These are phyloP conservation scores for Fusarium piperis DNA, from an alignment of 2,329 filamentous ascomycete genomes.

Conservation along the genomic window DNA sequence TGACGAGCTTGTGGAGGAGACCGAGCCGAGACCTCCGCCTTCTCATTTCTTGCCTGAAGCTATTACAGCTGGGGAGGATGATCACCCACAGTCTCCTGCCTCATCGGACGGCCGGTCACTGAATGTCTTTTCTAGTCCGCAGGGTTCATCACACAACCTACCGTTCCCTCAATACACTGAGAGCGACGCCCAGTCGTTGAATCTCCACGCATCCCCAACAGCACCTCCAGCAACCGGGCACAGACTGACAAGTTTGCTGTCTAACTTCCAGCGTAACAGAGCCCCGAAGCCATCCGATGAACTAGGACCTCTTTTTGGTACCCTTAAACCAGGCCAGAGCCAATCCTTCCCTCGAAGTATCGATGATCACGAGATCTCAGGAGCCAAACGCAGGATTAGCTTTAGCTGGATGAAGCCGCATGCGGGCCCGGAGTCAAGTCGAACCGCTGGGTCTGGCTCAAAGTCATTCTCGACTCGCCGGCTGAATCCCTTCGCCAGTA, in stretches of 20 bases:
- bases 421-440: constrained; percentile 55
- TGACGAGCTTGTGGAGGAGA: constrained; percentile 68
- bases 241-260: constrained; percentile 63
- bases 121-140: constrained; percentile 69
- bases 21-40: constrained; percentile 56
- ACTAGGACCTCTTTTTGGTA: constrained; percentile 71
- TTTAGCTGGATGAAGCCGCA: constrained; percentile 70
- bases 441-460: constrained; percentile 42
- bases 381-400: constrained; percentile 66
- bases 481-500: constrained; percentile 61
- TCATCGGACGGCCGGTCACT: constrained; percentile 65
- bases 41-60: constrained; percentile 44
- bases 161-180: constrained; percentile 63
- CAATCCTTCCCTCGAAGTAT: constrained; percentile 76
- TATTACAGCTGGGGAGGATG: constrained; percentile 48
- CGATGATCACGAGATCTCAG: constrained; percentile 64
- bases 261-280: constrained; percentile 69
- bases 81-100: constrained; percentile 67
- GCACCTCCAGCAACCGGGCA: constrained; percentile 45
- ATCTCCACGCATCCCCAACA: constrained; percentile 53
- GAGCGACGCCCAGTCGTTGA: constrained; percentile 56
- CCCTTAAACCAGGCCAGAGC: constrained; percentile 76
- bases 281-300: constrained; percentile 65
- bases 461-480: constrained; percentile 53
- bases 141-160: constrained; percentile 67